These are phyloP conservation scores for Beauveria medogensis DNA, from an alignment of 2,329 filamentous ascomycete species.

Conservation along the genomic window DNA sequence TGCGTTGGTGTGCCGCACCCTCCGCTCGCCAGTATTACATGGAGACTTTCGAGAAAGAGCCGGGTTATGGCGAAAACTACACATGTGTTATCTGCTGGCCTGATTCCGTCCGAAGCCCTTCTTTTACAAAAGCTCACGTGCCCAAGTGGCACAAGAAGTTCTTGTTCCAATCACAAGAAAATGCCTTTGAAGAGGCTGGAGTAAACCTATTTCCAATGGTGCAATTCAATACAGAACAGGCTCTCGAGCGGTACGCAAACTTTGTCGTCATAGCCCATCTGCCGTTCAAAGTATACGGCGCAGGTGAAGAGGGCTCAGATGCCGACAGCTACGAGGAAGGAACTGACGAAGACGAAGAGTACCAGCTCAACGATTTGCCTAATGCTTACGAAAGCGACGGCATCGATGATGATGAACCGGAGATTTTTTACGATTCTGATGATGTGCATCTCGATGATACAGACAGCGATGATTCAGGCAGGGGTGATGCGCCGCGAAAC, in stretches of 20 bases:
- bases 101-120: constrained; percentile 20
- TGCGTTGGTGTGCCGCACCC: constrained; percentile 27
- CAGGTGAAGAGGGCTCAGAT: constrained; percentile 3
- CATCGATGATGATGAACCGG: constrained; percentile 28
- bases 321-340: constrained; percentile 11
- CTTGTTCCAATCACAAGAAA: neutral
- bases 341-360: constrained; percentile 13
- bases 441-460: constrained; percentile 21
- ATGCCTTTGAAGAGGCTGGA: constrained; percentile 6
- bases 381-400: constrained; percentile 32
- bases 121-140: constrained; percentile 22
- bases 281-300: constrained; percentile 4
- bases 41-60: constrained; percentile 19
- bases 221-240: constrained; percentile 19
- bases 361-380: constrained; percentile 10
- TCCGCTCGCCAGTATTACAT: constrained; percentile 20
- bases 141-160: constrained; percentile 12
- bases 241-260: constrained; percentile 14
- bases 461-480: constrained; percentile 11
- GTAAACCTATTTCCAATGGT: constrained; percentile 24
- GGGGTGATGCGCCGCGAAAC: constrained; percentile 10
- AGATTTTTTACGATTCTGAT: constrained; percentile 15
- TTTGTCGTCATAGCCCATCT: constrained; percentile 11
- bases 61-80: constrained; percentile 19
- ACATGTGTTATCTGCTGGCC: constrained; percentile 26